phyloP scores from a whole-genome alignment of 2,329 filamentous ascomycete genomes.

The Amphichorda felina region DNA sequence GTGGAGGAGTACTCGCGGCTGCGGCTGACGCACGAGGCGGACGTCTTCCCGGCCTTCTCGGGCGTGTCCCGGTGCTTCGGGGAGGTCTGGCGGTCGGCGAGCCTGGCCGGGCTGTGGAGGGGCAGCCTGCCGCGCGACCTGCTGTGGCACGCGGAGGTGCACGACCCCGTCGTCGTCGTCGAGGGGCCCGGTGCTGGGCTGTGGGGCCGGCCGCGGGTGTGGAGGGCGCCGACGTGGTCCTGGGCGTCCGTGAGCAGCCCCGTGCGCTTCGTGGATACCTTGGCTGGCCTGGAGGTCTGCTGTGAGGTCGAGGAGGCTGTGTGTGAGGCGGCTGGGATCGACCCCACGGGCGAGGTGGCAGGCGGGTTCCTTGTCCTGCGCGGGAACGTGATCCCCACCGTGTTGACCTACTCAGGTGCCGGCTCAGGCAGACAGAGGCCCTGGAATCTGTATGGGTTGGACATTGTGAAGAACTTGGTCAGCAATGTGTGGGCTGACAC shows the following conservation, averaged over 20 bases:
- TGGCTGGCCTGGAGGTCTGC: background rate
- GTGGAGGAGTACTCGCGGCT: background rate
- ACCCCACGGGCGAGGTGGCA: background rate
- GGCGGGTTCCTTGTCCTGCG: background rate
- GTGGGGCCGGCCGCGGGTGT: background rate
- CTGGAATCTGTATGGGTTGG: background rate
- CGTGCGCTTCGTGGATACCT: background rate
- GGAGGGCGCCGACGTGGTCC: slow-evolving; percentile 1
- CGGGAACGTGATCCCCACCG: background rate
- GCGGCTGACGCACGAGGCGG: background rate
- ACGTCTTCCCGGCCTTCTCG: background rate
- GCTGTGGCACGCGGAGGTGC: background rate
- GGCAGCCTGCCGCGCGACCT: background rate
- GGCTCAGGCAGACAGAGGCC: too few relatives aligned
- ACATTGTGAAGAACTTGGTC: background rate
- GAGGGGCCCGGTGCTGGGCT: too few relatives aligned
- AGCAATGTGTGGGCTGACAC: background rate
- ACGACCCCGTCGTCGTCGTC: too few relatives aligned
- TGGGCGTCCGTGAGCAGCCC: slow-evolving; percentile 1
- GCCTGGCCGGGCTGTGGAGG: background rate
- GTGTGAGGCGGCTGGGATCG: background rate
- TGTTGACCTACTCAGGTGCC: background rate
- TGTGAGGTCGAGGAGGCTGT: background rate
- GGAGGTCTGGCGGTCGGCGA: background rate
- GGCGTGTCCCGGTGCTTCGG: background rate